Base-by-base conservation (phyloP, 495 filamentous ascomycete genomes). In the Podospora pseudopauciseta region DNA sequence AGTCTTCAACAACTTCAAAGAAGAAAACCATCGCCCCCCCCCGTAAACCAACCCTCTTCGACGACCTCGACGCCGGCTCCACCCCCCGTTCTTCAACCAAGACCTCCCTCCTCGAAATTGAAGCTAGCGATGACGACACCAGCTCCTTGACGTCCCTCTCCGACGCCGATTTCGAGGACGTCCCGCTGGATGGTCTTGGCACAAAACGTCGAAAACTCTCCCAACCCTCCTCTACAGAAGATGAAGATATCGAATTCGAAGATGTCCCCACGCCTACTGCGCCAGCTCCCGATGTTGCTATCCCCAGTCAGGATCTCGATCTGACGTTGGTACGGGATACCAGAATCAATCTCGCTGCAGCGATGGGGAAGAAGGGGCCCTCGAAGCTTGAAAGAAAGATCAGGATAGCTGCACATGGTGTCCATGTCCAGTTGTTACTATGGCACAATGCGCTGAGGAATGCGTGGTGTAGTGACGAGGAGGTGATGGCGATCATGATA, bases 381-480 rank as follows among this genome's bases (percentile, higher is more conserved):
- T 91, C 89, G 20, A 96, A 95, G 77, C 87, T 90, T 9, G 90
- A 97, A 73, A 86, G 92, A 67, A 85, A 86, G 68, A 92, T 94
- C 55, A 84, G 95, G 44, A 82, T 89, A 7, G 79, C 87, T 53
- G 92, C 92, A 7, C 95, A 99, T 75, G 90, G 91, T 71, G 84
- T 95, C 73, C 95, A 99, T 79, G 94, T 99, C 4, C 91, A 94
- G 74, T 86, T 89, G 67, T 79, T 99, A 59, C 85, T 99, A 58
- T 95, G 88, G 78, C 94, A 97, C 72, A 97, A 97, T 76, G 84
- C 90, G 0, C 74, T 96, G 20, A 89, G 95, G 27, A 99, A 97
- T 77, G 74, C 86, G 7, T 99, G 95, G 94, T 75, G 89, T 27
- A 93, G 91, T 69, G 93, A 98, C 73, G 72, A 84, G 26, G 86